These are phyloP conservation scores for Echria macrotheca DNA, from an alignment of 495 filamentous ascomycete species.

Conservation along the genomic window DNA sequence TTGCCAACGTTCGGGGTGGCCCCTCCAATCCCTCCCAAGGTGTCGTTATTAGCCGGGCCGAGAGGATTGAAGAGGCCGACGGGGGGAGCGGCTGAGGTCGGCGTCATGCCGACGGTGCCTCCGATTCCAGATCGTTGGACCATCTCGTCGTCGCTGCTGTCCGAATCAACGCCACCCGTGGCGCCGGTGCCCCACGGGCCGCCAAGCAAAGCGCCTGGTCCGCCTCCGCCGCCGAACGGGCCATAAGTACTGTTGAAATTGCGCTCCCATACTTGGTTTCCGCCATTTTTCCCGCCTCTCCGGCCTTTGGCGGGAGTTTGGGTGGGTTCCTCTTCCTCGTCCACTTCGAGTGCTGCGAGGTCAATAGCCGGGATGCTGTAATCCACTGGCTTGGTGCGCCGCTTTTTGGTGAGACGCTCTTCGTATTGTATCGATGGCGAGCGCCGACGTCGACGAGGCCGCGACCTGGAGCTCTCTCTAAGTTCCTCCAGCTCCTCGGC, in stretches of 20 bases:
- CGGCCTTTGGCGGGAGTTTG: slow-evolving; percentile 66
- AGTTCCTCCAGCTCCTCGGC: slow-evolving; percentile 71
- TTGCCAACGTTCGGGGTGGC: slow-evolving; percentile 84
- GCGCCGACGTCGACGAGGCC: slow-evolving; percentile 48
- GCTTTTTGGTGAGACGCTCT: slow-evolving; percentile 31
- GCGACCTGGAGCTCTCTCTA: slow-evolving; percentile 37
- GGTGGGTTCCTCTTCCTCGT: slow-evolving; percentile 57
- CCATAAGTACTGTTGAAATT: slow-evolving; percentile 80
- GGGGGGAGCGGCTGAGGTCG: slow-evolving; percentile 57
- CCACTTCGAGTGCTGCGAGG: slow-evolving; percentile 57
- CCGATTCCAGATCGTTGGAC: slow-evolving; percentile 54
- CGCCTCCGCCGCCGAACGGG: slow-evolving; percentile 82
- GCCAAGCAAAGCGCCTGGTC: slow-evolving; percentile 64
- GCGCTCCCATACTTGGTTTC: slow-evolving; percentile 57
- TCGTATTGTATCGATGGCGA: slow-evolving; percentile 56
- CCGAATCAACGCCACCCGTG: slow-evolving; percentile 77
- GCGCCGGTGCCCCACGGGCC: slow-evolving; percentile 73
- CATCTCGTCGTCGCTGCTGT: slow-evolving; percentile 92
- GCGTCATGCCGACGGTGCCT: slow-evolving; percentile 67
- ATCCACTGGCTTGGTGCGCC: slow-evolving; percentile 39
- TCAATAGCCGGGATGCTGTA: slow-evolving; percentile 68
- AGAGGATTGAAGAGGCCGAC: slow-evolving; percentile 25
- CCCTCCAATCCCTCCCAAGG: slow-evolving; percentile 52
- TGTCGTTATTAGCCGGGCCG: slow-evolving; percentile 44
- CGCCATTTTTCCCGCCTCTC: slow-evolving; percentile 48